phyloP scores from a whole-genome alignment of 1,284 basidiomycete species.

The Sparassis latifolia region DNA sequence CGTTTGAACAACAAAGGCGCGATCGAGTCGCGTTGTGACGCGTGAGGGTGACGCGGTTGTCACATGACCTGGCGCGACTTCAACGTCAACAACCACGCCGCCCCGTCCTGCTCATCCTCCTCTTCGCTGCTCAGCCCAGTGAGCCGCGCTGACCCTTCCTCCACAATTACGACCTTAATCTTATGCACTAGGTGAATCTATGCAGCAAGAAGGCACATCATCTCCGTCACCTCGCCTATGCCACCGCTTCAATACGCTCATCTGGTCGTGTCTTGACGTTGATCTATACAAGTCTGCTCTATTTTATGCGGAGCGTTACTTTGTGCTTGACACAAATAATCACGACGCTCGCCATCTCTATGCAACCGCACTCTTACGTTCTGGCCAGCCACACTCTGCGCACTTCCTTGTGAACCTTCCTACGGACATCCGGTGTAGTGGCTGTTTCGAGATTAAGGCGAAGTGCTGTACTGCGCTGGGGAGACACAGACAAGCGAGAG shows the following conservation, averaged over 20 bases:
- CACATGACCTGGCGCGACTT: constrained; percentile 15
- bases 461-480: constrained; percentile 70
- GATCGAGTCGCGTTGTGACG: constrained; percentile 6
- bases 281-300: constrained; percentile 69
- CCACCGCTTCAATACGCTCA: constrained; percentile 59
- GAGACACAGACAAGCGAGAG: constrained; percentile 64
- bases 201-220: constrained; percentile 43
- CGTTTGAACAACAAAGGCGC: not conserved
- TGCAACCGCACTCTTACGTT: constrained; percentile 68
- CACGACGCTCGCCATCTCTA: constrained; percentile 84
- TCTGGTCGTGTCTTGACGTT: constrained; percentile 75
- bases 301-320: constrained; percentile 80
- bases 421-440: constrained; percentile 55
- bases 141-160: not conserved
- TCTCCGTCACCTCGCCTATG: constrained; percentile 46
- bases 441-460: constrained; percentile 75
- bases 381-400: constrained; percentile 74
- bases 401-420: constrained; percentile 61
- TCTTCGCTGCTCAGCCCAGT: constrained; percentile 1
- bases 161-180: constrained; percentile 5
- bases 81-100: not conserved
- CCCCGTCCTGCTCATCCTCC: constrained; percentile 3
- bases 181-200: constrained; percentile 24
- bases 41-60: constrained; percentile 5
- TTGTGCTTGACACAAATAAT: constrained; percentile 54